A percentile compares a stretch with the other conserved stretches of the same genome.
Conservation (phyloP, 2,329 filamentous ascomycete species). For the Stagonosporopsis tanaceti region DNA sequence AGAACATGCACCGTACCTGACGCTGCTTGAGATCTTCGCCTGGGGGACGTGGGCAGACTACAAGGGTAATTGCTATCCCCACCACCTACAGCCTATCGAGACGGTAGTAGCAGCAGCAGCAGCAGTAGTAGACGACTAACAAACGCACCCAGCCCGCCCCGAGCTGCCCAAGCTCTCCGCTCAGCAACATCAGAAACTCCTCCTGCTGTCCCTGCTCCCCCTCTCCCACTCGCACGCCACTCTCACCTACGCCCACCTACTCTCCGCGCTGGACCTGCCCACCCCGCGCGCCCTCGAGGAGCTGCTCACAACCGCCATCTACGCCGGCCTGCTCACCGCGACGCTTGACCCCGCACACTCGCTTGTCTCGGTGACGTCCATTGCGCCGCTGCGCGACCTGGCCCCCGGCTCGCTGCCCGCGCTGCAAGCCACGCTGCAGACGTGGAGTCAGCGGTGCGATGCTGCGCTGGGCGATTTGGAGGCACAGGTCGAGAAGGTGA, state of each 20-base stretch:
- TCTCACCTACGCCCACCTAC: slow-evolving; percentile 77
- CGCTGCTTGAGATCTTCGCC: slow-evolving; percentile 85
- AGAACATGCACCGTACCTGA: slow-evolving; percentile 71
- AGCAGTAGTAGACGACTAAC: slow-evolving; percentile 5
- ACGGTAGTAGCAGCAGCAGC: too few species aligned
- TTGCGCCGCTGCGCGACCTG: slow-evolving; percentile 87
- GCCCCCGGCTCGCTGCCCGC: slow-evolving; percentile 73
- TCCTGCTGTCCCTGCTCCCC: slow-evolving; percentile 86
- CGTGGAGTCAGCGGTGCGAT: slow-evolving; percentile 82
- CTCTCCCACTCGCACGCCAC: slow-evolving; percentile 71
- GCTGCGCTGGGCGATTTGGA: slow-evolving; percentile 78
- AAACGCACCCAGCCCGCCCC: slow-evolving; percentile 43
- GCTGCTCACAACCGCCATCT: slow-evolving; percentile 86
- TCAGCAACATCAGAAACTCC: slow-evolving; percentile 82
- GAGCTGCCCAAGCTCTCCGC: slow-evolving; percentile 75
- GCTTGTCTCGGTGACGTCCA: slow-evolving; percentile 77
- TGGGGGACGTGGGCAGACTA: slow-evolving; percentile 90
- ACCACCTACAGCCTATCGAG: not conserved
- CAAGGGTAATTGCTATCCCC: slow-evolving; percentile 56
- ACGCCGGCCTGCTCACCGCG: slow-evolving; percentile 80
- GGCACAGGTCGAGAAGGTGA: slow-evolving; percentile 73
- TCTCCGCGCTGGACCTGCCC: slow-evolving; percentile 70
- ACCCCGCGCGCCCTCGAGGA: slow-evolving; percentile 78
- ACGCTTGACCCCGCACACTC: slow-evolving; percentile 82
- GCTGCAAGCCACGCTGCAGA: slow-evolving; percentile 72